Conservation (phyloP, 768 basidiomycete species). For the Mrakia gelida region DNA sequence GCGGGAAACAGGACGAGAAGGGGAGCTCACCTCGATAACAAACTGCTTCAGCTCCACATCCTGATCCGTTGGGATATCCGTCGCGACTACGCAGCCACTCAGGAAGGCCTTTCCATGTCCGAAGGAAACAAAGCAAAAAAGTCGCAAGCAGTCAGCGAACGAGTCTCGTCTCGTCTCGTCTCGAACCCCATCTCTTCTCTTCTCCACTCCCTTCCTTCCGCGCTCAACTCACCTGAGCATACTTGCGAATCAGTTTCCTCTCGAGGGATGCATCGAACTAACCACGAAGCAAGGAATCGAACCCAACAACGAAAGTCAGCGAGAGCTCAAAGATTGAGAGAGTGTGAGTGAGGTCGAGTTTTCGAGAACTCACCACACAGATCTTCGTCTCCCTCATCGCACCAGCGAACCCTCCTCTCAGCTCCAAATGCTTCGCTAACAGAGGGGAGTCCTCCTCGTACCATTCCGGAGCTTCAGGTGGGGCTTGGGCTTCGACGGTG, state of each 20-base stretch:
- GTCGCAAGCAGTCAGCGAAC: not conserved
- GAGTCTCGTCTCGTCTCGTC: too few relatives aligned
- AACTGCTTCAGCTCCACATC: slow-evolving; percentile 28
- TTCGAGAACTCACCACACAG: slow-evolving; percentile 29
- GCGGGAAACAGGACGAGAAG: not conserved
- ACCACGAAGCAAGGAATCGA: too few relatives aligned
- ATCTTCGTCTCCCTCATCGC: slow-evolving; percentile 28
- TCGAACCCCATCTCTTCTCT: too few relatives aligned
- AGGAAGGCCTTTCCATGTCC: slow-evolving; percentile 13
- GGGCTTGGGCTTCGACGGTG: not conserved
- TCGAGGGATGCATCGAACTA: slow-evolving; percentile 31
- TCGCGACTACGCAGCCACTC: slow-evolving; percentile 33
- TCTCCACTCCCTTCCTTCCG: too few relatives aligned
- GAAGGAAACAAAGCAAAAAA: not conserved
- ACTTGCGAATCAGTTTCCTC: slow-evolving; percentile 31
- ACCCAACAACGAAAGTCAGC: slow-evolving; percentile 1
- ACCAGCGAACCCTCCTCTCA: slow-evolving; percentile 12
- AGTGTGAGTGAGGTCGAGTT: too few relatives aligned
- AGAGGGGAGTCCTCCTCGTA: not conserved
- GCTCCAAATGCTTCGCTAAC: not conserved
- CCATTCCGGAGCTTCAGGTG: slow-evolving; percentile 11
- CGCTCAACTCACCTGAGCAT: slow-evolving; percentile 27
- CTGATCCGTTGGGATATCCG: slow-evolving; percentile 31
- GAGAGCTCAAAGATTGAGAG: too few relatives aligned
- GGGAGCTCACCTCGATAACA: slow-evolving; percentile 22